phyloP scores from a whole-genome alignment of 116 monocot genomes.

The Phalaenopsis hybrid region DNA sequence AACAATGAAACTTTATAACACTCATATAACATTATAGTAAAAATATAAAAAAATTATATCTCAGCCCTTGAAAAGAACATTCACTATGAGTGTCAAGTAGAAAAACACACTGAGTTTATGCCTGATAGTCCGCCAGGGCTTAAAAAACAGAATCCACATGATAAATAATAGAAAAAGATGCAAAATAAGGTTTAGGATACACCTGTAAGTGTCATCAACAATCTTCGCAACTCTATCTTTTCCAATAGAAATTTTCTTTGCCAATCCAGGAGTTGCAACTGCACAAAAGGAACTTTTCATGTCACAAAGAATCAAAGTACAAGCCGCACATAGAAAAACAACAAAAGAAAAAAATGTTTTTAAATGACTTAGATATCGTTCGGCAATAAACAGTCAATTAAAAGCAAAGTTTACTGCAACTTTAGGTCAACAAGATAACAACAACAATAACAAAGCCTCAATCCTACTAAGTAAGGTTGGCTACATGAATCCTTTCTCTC shows the following conservation, averaged over 20 bases:
- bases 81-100: neutral
- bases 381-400: neutral
- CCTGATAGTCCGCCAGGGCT: neutral
- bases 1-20: neutral
- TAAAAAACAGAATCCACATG: neutral
- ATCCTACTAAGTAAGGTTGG: too few relatives aligned
- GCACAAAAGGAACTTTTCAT: conserved; percentile 2
- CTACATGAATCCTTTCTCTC: too few relatives aligned
- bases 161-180: neutral
- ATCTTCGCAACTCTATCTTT: conserved; percentile 69
- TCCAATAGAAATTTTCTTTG: conserved; percentile 47
- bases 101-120: neutral
- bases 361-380: neutral
- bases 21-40: neutral
- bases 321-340: neutral
- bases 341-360: neutral
- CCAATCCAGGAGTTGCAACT: conserved; percentile 49
- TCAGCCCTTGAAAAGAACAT: neutral
- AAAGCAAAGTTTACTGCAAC: neutral
- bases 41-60: neutral
- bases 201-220: conserved; percentile 93
- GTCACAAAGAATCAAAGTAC: neutral
- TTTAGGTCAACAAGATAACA: neutral
- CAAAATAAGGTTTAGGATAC: neutral
- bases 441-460: too few relatives aligned